Evolutionary conservation across 176 grass and related monocot species (phyloP).

Genomic region (Pharus latifolius): DNA sequence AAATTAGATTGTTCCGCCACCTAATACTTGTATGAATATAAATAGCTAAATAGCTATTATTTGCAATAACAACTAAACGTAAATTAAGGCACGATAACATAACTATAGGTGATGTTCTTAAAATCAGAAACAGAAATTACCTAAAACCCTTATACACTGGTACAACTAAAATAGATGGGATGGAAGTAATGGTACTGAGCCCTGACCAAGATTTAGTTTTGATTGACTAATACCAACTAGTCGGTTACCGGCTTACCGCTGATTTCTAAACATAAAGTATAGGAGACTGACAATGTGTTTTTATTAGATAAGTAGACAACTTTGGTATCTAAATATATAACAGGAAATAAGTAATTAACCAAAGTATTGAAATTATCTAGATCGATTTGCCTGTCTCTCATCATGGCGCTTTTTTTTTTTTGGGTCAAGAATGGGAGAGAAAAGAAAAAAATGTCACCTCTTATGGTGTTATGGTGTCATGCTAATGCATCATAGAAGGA

Average conservation of each 20-base stretch:
- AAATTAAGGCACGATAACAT: too few relatives aligned
- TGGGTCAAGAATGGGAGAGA: constrained; percentile 24
- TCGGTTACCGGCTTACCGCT: background rate
- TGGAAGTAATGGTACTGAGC: background rate
- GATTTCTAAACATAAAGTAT: background rate
- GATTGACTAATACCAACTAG: background rate
- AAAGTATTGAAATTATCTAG: background rate
- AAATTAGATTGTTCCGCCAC: too few relatives aligned
- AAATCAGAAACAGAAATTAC: background rate
- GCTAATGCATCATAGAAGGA: constrained; percentile 1
- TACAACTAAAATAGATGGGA: background rate
- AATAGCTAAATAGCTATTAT: too few relatives aligned
- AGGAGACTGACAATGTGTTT: too few relatives aligned
- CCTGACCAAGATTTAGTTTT: background rate
- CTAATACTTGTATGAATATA: too few relatives aligned
- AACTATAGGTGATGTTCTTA: background rate
- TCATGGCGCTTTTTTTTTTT: background rate
- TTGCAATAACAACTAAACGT: too few relatives aligned
- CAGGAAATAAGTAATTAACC: background rate
- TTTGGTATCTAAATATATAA: background rate
- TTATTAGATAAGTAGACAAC: too few relatives aligned
- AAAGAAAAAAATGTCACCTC: constrained; percentile 9
- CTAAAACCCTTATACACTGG: background rate
- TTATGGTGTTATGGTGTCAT: background rate
- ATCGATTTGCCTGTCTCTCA: background rate